Evolutionary conservation across 108 stramenopile genomes (phyloP), one percentile per base, ranked within the genome.

Genomic region (Cyclotella cryptica): DNA sequence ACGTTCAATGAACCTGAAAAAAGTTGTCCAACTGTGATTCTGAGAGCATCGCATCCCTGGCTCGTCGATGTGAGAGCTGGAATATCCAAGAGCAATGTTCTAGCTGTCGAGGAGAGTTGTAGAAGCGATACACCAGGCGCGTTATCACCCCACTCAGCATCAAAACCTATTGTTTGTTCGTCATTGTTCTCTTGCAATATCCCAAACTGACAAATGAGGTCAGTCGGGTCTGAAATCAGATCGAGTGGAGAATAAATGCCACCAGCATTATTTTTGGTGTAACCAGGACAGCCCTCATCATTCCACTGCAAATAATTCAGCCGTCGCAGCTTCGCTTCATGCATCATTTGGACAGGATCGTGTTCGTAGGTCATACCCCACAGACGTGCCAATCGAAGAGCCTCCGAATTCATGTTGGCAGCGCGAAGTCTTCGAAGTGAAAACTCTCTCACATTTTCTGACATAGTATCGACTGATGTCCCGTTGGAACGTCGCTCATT

Each of bases 111-210:
- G 18, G 89, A 74, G 6, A 93, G 43, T 66, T 93, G 92, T 29
- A 91, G 45, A 6, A 93, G 49, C 40, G 86, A 88, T 10, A 79
- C 90, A 44, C 89, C 89, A 28, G 54, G 21, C 1, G 61, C 71
- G 39, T 87, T 86, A 30, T 88, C 84, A 19, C 84, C 87, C 89
- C 89, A 93, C 75, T 93, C 92, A 6, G 77, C 81, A 75, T 93
- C 92, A 65, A 93, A 88, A 1, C 90, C 92, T 75, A 89, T 80
- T 28, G 65, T 72, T 68, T 22, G 54, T 64, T 51, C 75, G 22
- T 22, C 21, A 47, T 42, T 46, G 42, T 43, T 14, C n/a, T 65
- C 30, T 27, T 47, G 30, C 22, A 81, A 39, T 19, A 54, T 12
- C 6, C 17, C 41, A 53, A 85, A 87, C 67, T 52, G 66, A 65